Conservation (phyloP, 345 rosid genomes). For the Murraya paniculata region DNA sequence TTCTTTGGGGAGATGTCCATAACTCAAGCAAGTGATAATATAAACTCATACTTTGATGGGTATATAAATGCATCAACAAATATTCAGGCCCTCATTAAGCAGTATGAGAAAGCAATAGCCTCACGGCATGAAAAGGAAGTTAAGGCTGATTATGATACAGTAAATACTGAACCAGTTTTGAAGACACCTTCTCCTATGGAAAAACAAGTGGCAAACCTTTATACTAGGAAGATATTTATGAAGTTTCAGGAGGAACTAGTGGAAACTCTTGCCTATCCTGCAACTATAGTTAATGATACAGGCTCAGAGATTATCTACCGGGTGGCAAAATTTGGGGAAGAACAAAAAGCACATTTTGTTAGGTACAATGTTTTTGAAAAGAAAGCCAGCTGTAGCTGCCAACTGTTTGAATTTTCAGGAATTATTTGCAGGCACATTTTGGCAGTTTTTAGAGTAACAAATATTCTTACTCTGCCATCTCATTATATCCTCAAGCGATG, state of each 20-base stretch:
- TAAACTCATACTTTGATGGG: slow-evolving; percentile 49
- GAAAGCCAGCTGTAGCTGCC: slow-evolving; percentile 49
- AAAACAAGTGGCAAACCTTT: slow-evolving; percentile 43
- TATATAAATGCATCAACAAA: slow-evolving; percentile 48
- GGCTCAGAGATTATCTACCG: slow-evolving; percentile 30
- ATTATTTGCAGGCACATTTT: slow-evolving; percentile 41
- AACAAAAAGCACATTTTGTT: slow-evolving; percentile 33
- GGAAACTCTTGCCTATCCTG: slow-evolving; percentile 44
- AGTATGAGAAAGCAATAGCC: slow-evolving; percentile 39
- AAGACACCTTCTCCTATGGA: slow-evolving; percentile 56
- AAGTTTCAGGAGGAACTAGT: slow-evolving; percentile 52
- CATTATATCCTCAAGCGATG: slow-evolving; percentile 46
- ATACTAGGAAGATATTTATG: slow-evolving; percentile 42
- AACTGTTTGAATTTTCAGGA: slow-evolving; percentile 54
- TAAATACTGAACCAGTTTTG: slow-evolving; percentile 34
- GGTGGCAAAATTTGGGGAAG: slow-evolving; percentile 45
- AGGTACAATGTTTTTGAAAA: slow-evolving; percentile 35
- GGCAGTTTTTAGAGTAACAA: slow-evolving; percentile 48
- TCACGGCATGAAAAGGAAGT: slow-evolving; percentile 39
- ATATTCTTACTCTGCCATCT: slow-evolving; percentile 45
- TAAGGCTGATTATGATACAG: slow-evolving; percentile 44
- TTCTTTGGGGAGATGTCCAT: slow-evolving; percentile 42
- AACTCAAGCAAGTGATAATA: slow-evolving; percentile 32
- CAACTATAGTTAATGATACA: slow-evolving; percentile 30
- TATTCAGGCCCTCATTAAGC: slow-evolving; percentile 33